A percentile compares a stretch with the other conserved stretches of the same genome.
Evolutionary conservation across 768 basidiomycete species (phyloP).

Genomic region (Butyriboletus loyo): DNA sequence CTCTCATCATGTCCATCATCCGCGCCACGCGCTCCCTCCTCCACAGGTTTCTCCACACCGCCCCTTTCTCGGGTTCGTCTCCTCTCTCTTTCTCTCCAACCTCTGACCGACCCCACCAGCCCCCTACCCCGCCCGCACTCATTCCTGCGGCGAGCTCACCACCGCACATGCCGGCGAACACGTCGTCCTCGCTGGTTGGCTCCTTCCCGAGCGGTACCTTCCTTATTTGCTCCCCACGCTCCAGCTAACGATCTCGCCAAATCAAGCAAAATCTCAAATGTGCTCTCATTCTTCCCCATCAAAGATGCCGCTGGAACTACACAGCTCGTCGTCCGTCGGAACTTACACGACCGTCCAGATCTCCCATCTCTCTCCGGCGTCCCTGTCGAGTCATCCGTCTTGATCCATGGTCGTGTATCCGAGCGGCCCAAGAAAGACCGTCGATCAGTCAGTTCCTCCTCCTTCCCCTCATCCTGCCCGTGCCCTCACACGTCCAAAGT

Average conservation of each 20-base stretch:
- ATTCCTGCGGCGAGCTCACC: conserved; percentile 59
- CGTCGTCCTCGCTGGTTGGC: conserved; percentile 79
- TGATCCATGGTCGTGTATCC: conserved; percentile 71
- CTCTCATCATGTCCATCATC: conserved; percentile 4
- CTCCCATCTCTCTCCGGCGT: conserved; percentile 52
- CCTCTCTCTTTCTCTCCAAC: background rate
- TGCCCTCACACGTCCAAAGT: conserved; percentile 35
- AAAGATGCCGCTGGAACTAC: conserved; percentile 74
- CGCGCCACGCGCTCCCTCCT: background rate
- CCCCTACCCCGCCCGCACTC: conserved; percentile 58
- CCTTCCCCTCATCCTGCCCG: background rate
- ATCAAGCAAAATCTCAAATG: conserved; percentile 62
- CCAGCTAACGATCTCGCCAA: conserved; percentile 34
- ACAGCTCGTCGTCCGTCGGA: conserved; percentile 70
- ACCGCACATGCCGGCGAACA: conserved; percentile 46
- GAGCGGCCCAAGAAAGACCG: conserved; percentile 59
- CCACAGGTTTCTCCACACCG: background rate
- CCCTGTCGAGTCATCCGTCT: conserved; percentile 75
- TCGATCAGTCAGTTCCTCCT: conserved; percentile 48
- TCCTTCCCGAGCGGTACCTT: conserved; percentile 76
- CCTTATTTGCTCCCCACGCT: conserved; percentile 26
- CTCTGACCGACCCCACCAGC: conserved; percentile 31
- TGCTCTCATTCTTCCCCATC: conserved; percentile 82
- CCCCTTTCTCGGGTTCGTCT: background rate
- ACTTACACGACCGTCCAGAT: conserved; percentile 20